Evolutionary conservation across 2,329 filamentous ascomycete species (phyloP).

Genomic region (Paraconiothyrium brasiliense): DNA sequence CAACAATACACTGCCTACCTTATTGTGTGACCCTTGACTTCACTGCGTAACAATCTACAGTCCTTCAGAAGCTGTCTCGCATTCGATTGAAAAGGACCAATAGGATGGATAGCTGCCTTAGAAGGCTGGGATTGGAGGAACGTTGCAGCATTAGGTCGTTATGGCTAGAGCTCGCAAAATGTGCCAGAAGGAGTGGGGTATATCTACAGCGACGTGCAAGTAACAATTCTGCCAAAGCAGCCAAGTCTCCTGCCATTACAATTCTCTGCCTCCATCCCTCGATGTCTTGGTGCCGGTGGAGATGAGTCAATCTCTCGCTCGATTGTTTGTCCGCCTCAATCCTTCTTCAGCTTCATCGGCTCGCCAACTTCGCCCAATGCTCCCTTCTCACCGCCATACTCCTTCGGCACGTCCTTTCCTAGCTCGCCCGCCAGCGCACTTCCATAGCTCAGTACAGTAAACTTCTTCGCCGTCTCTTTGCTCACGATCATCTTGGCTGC

Average conservation of each 20-base stretch:
- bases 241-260: constrained; percentile 6
- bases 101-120: background rate
- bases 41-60: background rate
- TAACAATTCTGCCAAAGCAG: background rate
- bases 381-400: constrained; percentile 79
- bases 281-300: background rate
- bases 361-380: constrained; percentile 57
- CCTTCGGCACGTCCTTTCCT: constrained; percentile 72
- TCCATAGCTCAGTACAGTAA: constrained; percentile 65
- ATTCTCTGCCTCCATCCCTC: background rate
- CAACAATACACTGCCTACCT: background rate
- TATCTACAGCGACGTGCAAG: background rate
- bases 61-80: background rate
- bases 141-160: background rate
- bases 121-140: background rate
- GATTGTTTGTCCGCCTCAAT: constrained; percentile 6
- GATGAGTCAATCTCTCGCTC: background rate
- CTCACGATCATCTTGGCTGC: constrained; percentile 58
- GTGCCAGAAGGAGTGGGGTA: constrained; percentile 1
- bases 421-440: constrained; percentile 73
- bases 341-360: constrained; percentile 50
- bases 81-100: background rate
- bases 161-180: background rate
- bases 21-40: background rate
- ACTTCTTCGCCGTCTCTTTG: constrained; percentile 60